These are phyloP conservation scores for Umbelopsis sp. DNA, from an alignment of 192 early-diverging fungal genomes.

Conservation along the genomic window DNA sequence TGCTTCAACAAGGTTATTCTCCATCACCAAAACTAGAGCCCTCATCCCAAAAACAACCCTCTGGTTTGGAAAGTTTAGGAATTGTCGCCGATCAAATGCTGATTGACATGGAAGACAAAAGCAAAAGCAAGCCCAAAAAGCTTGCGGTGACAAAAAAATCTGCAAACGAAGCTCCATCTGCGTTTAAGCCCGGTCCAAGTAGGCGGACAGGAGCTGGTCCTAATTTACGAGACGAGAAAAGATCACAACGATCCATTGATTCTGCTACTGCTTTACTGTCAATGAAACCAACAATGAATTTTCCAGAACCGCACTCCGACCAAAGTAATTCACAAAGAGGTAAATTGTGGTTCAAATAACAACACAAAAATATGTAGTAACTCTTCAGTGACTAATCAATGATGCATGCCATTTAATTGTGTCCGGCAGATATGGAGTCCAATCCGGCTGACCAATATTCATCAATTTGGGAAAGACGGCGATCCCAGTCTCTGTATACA, in stretches of 20 bases:
- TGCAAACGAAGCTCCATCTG: background rate
- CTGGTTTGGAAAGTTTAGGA: slow-evolving; percentile 40
- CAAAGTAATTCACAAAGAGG: background rate
- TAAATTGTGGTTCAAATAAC: background rate
- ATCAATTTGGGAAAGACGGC: slow-evolving; percentile 6
- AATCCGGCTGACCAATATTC: background rate
- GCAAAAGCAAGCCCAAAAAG: slow-evolving; percentile 8
- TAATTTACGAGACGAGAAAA: slow-evolving; percentile 23
- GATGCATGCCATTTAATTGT: too few species aligned
- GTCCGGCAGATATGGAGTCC: too few species aligned
- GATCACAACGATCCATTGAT: slow-evolving; percentile 44
- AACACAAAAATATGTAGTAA: too few species aligned
- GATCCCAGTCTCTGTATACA: slow-evolving; percentile 28
- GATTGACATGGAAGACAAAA: slow-evolving; percentile 33
- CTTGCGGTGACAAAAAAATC: background rate
- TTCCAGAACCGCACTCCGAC: background rate
- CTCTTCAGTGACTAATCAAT: background rate
- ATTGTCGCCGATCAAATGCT: slow-evolving; percentile 46
- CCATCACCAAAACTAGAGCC: slow-evolving; percentile 24
- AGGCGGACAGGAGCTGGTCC: background rate
- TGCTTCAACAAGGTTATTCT: slow-evolving; percentile 41
- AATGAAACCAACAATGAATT: slow-evolving; percentile 18
- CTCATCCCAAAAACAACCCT: slow-evolving; percentile 21
- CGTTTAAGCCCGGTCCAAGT: background rate
- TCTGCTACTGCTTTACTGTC: slow-evolving; percentile 37